Evolutionary conservation across 2,329 filamentous ascomycete genomes (phyloP), one percentile per base, ranked within the genome.

Genomic region (Fusarium sp.): DNA sequence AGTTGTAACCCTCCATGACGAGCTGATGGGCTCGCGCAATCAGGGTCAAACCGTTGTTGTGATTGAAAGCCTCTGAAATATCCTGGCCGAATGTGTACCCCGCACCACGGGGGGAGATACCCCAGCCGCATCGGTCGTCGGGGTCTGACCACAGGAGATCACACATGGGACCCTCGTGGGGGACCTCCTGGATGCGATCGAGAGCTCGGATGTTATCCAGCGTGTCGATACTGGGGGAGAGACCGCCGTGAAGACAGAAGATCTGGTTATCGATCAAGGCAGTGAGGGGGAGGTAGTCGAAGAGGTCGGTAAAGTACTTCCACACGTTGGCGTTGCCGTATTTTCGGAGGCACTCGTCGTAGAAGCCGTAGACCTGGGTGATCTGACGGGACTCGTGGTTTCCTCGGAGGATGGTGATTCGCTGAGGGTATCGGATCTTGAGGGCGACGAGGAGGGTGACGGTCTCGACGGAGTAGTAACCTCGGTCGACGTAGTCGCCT

Each of bases 1-100:
- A 99, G 84, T 98, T 99, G 86, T 98, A 99, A 58, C 97, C 97
- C 84, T 99, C 97, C 96, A 98, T 99, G 70, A 99, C 97, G 83
- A 99, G 88, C 87, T 99, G 97, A 88, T 99, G 97, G 65, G 97
- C 97, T 84, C 97, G 91, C 70, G 97, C 97, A 81, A 99, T 97
- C 73, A 98, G 88, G 64, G 96, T 98, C 85, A 99, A 87, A 66
- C 95, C 96, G 81, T 99, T 99, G 89, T 98, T 98, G 83, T 98
- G 96, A 85, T 98, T 98, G 88, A 99, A 99, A 1, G 96, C 96
- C 86, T 99, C 96, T 38, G 95, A 98, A 80, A 98, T 98, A 82
- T 98, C 96, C 86, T 98, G 95, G 69, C 94, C 95, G 81, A 98
- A 98, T 33, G 95, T 97, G 87, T 97, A 98, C 70, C 95, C 95